phyloP scores from a whole-genome alignment of 164 flowering plant genomes.

The Litsea cubeba region DNA sequence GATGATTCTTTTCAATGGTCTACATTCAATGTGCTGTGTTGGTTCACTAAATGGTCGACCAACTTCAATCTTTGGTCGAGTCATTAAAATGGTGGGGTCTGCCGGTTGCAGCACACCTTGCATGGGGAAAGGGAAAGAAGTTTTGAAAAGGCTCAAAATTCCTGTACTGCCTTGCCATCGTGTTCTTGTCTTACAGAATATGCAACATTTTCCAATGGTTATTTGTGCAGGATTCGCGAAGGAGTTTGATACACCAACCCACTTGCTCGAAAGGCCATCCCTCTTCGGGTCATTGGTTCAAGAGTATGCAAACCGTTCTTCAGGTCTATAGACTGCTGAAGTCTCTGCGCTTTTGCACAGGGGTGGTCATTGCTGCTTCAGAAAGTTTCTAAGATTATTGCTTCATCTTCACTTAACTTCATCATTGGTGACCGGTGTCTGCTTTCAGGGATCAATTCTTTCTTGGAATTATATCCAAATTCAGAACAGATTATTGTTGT shows the following conservation, averaged over 20 bases:
- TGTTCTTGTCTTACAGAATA: background rate
- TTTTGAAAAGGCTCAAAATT: no score
- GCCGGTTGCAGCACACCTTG: no score
- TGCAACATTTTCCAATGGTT: background rate
- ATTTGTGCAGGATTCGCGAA: conserved; percentile 52
- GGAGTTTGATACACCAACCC: conserved; percentile 73
- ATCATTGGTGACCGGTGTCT: background rate
- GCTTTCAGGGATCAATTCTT: background rate
- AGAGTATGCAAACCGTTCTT: conserved; percentile 80
- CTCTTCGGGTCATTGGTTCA: conserved; percentile 84
- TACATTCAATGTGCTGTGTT: background rate
- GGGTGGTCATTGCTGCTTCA: background rate
- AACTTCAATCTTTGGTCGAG: background rate
- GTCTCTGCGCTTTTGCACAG: background rate
- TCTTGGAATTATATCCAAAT: background rate
- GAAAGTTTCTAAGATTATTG: background rate
- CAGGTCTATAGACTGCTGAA: conserved; percentile 36
- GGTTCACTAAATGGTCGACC: background rate
- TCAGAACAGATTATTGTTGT: background rate
- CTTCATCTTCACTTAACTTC: background rate
- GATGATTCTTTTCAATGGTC: background rate
- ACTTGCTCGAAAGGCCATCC: conserved; percentile 65
- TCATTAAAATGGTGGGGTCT: background rate
- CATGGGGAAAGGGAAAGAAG: no score
- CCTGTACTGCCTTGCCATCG: background rate